phyloP scores from a whole-genome alignment of 306 rosid genomes.

The Rosa lucieae region DNA sequence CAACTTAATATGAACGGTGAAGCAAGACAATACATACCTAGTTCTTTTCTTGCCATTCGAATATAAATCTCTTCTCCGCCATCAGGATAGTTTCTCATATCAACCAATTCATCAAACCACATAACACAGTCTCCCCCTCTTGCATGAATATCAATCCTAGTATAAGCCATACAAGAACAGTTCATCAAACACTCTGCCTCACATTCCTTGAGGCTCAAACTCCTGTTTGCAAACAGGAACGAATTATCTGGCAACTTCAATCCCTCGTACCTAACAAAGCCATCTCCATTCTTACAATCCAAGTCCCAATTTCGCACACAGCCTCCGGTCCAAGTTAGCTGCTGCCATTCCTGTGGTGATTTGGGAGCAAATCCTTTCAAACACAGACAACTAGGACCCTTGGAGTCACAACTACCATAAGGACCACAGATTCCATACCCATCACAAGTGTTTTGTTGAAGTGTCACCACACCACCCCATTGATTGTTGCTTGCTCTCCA shows the following conservation, averaged over 20 bases:
- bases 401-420: conserved; percentile 14
- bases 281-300: conserved; percentile 29
- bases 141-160: conserved; percentile 17
- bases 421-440: conserved; percentile 26
- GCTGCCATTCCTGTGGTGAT: conserved; percentile 28
- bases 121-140: conserved; percentile 30
- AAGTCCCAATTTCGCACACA: conserved; percentile 22
- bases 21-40: conserved; percentile 7
- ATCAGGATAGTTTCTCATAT: conserved; percentile 18
- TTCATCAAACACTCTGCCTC: conserved; percentile 25
- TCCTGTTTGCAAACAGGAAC: conserved; percentile 6
- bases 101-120: conserved; percentile 31
- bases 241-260: conserved; percentile 28
- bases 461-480: conserved; percentile 6
- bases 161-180: conserved; percentile 25
- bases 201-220: conserved; percentile 18
- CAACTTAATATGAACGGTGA: not conserved
- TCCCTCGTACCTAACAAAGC: conserved; percentile 20
- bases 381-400: conserved; percentile 19
- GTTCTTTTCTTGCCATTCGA: conserved; percentile 24
- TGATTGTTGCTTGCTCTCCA: conserved; percentile 3
- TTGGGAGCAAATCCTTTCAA: conserved; percentile 27
- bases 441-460: conserved; percentile 25
- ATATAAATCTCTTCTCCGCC: conserved; percentile 18
- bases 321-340: conserved; percentile 21